phyloP scores from a whole-genome alignment of 345 rosid species.

The Salix koriyanagi region DNA sequence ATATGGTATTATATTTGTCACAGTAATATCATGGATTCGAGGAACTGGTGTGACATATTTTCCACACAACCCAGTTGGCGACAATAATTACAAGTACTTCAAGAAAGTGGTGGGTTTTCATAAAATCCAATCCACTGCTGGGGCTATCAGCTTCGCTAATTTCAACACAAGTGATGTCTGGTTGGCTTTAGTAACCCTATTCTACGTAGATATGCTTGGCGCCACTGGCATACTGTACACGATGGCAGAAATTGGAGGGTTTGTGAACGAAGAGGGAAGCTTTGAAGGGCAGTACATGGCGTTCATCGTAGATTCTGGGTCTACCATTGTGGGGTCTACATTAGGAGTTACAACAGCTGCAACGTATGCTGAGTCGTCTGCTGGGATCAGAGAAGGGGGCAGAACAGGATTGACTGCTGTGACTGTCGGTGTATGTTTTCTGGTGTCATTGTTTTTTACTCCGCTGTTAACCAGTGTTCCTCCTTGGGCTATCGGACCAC shows the following conservation, averaged over 20 bases:
- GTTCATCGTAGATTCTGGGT: conserved; percentile 69
- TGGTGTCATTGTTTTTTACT: conserved; percentile 56
- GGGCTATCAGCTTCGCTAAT: conserved; percentile 54
- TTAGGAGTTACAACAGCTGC: conserved; percentile 68
- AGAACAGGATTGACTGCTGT: conserved; percentile 84
- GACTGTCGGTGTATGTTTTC: conserved; percentile 51
- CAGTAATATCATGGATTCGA: conserved; percentile 77
- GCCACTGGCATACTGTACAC: conserved; percentile 73
- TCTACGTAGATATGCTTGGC: conserved; percentile 69
- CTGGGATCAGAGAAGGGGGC: conserved; percentile 87
- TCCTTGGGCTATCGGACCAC: conserved; percentile 90
- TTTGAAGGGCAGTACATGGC: conserved; percentile 85
- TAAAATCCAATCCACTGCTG: conserved; percentile 64
- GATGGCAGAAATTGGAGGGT: conserved; percentile 77
- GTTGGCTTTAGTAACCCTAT: conserved; percentile 61
- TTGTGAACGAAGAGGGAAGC: conserved; percentile 49
- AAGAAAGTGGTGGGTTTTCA: conserved; percentile 67
- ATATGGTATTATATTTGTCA: conserved; percentile 62
- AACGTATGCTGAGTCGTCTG: conserved; percentile 75
- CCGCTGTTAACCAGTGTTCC: conserved; percentile 73
- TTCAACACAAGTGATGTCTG: conserved; percentile 59
- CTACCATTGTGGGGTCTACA: conserved; percentile 65
- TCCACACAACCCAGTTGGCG: conserved; percentile 54
- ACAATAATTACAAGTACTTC: conserved; percentile 58
- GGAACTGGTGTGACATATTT: conserved; percentile 66